phyloP scores from a whole-genome alignment of 176 grass and related monocot genomes.

The Avena insularis region DNA sequence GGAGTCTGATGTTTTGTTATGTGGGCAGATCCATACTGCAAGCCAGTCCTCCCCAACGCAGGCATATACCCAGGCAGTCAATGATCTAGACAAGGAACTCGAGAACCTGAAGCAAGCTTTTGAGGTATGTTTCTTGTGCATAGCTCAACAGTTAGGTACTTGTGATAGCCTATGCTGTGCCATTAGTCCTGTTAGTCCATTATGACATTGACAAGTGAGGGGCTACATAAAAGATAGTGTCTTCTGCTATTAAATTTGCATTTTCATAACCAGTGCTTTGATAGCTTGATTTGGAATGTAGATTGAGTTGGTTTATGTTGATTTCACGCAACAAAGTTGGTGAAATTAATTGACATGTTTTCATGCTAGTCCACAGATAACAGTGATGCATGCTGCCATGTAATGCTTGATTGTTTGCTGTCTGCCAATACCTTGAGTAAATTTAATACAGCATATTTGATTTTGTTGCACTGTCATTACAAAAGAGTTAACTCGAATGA shows the following conservation, averaged over 20 bases:
- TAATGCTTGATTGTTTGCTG: not conserved
- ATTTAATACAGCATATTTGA: not conserved
- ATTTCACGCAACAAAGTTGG: not conserved
- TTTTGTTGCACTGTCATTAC: not conserved
- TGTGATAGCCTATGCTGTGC: constrained; percentile 7
- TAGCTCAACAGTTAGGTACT: not conserved
- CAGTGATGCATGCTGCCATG: not conserved
- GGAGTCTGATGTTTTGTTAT: not conserved
- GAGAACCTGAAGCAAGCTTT: constrained; percentile 55
- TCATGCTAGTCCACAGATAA: not conserved
- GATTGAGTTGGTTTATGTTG: constrained; percentile 7
- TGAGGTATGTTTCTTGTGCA: constrained; percentile 42
- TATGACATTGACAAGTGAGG: not conserved
- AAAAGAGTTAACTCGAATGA: not conserved
- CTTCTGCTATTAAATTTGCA: constrained; percentile 4
- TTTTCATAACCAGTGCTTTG: not conserved
- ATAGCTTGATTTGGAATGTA: constrained; percentile 5
- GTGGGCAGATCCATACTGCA: constrained; percentile 56
- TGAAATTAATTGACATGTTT: not conserved
- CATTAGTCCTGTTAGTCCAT: not conserved
- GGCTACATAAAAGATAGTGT: not conserved
- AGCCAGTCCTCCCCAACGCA: constrained; percentile 56
- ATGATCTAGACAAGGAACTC: constrained; percentile 58
- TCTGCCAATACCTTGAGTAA: not conserved
- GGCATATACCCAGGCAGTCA: constrained; percentile 56